A percentile compares a stretch with the other conserved stretches of the same genome.
Evolutionary conservation across 192 early-diverging fungal species (phyloP).

Genomic region (Rhizophagus sp.): DNA sequence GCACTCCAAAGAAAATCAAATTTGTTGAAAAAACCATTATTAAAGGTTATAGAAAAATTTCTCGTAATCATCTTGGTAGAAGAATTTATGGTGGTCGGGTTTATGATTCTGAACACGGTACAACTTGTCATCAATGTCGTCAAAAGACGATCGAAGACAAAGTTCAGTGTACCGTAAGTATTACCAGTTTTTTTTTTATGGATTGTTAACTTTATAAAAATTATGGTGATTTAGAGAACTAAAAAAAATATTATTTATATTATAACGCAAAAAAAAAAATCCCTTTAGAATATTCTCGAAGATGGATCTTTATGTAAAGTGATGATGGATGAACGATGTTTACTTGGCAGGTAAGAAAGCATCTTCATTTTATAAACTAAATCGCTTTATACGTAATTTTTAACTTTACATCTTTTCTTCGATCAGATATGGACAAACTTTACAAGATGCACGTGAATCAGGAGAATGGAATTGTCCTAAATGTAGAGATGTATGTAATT

Average conservation of each 20-base stretch:
- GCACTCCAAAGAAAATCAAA: not conserved
- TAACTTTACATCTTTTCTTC: not conserved
- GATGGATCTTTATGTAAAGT: conserved; percentile 18
- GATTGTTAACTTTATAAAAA: not conserved
- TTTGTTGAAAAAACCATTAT: not conserved
- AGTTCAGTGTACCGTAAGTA: conserved; percentile 24
- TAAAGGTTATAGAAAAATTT: not conserved
- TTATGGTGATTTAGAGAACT: too few relatives aligned
- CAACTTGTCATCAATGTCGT: conserved; percentile 32
- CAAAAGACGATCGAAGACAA: conserved; percentile 34
- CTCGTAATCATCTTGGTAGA: conserved; percentile 22
- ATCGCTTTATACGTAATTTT: not conserved
- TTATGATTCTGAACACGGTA: conserved; percentile 29
- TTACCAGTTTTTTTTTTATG: not conserved
- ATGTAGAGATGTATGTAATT: conserved; percentile 38
- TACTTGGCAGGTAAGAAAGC: conserved; percentile 23
- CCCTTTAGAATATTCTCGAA: not conserved
- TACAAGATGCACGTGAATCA: conserved; percentile 31
- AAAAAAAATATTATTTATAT: not conserved
- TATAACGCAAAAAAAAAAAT: not conserved
- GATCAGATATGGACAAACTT: conserved; percentile 24
- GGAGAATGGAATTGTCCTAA: conserved; percentile 37
- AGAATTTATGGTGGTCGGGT: conserved; percentile 25
- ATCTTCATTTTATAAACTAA: not conserved
- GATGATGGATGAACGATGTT: conserved; percentile 37